These are phyloP conservation scores for Fusarium veterinarium DNA, from an alignment of 2,329 filamentous ascomycete genomes.

Conservation along the genomic window DNA sequence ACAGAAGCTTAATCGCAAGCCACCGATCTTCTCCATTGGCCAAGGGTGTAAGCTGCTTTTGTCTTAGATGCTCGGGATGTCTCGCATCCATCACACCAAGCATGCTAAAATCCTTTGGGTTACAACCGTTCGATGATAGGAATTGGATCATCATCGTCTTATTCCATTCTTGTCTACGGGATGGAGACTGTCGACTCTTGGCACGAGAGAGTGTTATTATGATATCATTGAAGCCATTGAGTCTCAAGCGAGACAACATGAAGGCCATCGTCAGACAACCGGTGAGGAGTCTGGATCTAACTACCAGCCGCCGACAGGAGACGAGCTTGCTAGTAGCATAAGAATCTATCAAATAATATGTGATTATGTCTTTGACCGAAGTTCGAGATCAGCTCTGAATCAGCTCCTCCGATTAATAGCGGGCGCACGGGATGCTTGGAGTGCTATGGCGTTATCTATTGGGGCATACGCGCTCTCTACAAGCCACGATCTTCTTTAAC, in stretches of 20 bases:
- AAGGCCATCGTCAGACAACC: no score
- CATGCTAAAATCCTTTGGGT: not conserved
- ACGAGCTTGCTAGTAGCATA: not conserved
- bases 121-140: not conserved
- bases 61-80: not conserved
- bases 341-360: accelerated
- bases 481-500: not conserved
- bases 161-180: accelerated
- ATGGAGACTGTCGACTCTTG: accelerated
- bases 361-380: accelerated
- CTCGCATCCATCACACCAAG: not conserved
- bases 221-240: not conserved
- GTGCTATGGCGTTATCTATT: not conserved
- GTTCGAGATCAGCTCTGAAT: not conserved
- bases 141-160: not conserved
- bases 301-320: no score
- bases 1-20: slow-evolving; percentile 9
- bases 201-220: accelerated
- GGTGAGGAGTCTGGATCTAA: no score
- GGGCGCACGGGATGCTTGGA: not conserved
- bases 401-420: not conserved
- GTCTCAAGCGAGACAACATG: no score
- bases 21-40: not conserved
- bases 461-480: not conserved
- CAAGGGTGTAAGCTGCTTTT: not conserved